Evolutionary conservation across 306 rosid species (phyloP).

Genomic region (Cercis canadensis): DNA sequence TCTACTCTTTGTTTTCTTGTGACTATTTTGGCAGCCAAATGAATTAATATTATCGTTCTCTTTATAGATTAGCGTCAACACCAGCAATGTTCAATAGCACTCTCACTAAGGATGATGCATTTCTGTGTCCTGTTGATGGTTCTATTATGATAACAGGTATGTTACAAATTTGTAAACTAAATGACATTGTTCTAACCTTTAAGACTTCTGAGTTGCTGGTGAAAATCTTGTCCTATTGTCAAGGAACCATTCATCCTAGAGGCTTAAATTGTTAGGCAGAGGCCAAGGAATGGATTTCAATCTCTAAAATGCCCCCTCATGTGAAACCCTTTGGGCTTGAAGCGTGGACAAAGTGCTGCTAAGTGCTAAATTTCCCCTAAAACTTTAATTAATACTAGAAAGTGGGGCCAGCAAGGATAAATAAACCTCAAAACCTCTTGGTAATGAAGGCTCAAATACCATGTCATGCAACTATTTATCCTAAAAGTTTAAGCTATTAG

Average conservation of each 20-base stretch:
- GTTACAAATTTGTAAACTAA: slow-evolving; percentile 27
- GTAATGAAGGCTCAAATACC: slow-evolving; percentile 13
- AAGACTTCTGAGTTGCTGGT: slow-evolving; percentile 18
- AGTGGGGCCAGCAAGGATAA: slow-evolving; percentile 11
- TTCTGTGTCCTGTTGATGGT: slow-evolving; percentile 83
- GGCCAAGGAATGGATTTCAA: neutral
- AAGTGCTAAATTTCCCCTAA: neutral
- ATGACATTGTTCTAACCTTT: slow-evolving; percentile 22
- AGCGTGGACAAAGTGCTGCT: slow-evolving; percentile 4
- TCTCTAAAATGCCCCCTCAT: slow-evolving; percentile 13
- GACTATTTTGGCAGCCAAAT: slow-evolving; percentile 24
- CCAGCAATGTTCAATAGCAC: slow-evolving; percentile 98
- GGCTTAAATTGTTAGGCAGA: neutral
- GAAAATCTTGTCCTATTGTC: neutral
- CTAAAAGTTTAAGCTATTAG: slow-evolving; percentile 12
- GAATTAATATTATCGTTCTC: slow-evolving; percentile 32
- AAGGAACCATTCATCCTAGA: slow-evolving; percentile 15
- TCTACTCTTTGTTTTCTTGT: neutral
- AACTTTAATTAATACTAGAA: slow-evolving; percentile 10
- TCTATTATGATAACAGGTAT: slow-evolving; percentile 97
- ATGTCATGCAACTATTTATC: slow-evolving; percentile 25
- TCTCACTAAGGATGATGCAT: slow-evolving; percentile 64
- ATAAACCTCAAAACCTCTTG: neutral
- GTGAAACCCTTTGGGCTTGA: slow-evolving; percentile 21
- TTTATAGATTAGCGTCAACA: slow-evolving; percentile 86